phyloP scores from a whole-genome alignment of 352 stramenopile genomes.

The Phytophthora hybrid region DNA sequence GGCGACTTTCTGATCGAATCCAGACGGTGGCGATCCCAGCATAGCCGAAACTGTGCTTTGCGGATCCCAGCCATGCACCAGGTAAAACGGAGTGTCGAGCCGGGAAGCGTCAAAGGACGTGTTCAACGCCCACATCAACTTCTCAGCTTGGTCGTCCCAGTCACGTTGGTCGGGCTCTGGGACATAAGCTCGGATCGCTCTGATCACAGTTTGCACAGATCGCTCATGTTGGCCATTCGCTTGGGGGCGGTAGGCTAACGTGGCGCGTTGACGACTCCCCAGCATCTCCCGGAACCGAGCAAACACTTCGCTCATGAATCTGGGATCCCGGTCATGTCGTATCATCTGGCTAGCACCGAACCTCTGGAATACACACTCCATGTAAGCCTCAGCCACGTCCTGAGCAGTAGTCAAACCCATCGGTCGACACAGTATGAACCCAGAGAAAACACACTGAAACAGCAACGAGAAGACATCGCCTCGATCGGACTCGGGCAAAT shows the following conservation, averaged over 20 bases:
- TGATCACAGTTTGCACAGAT: neutral
- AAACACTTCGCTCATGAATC: no score
- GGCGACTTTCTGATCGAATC: neutral
- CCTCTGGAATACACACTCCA: no score
- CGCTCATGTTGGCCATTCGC: no score
- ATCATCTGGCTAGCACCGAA: no score
- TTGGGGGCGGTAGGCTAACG: neutral
- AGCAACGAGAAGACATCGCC: neutral
- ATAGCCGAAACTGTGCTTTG: constrained; percentile 12
- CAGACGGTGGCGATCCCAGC: neutral
- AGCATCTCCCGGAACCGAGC: no score
- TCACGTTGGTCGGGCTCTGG: constrained; percentile 34
- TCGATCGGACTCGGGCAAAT: neutral
- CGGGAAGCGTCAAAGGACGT: constrained; percentile 24
- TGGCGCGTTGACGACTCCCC: neutral
- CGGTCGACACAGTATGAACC: no score
- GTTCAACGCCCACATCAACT: constrained; percentile 35
- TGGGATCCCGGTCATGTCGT: no score
- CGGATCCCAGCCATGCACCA: constrained; percentile 33
- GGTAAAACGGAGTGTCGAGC: constrained; percentile 22
- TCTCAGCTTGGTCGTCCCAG: constrained; percentile 39
- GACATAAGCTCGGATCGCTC: constrained; percentile 23
- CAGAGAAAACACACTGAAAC: no score
- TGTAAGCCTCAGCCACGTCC: no score
- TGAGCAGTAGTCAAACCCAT: no score